Conservation (phyloP, 1,284 basidiomycete species). For the Golubevia pallescens region DNA sequence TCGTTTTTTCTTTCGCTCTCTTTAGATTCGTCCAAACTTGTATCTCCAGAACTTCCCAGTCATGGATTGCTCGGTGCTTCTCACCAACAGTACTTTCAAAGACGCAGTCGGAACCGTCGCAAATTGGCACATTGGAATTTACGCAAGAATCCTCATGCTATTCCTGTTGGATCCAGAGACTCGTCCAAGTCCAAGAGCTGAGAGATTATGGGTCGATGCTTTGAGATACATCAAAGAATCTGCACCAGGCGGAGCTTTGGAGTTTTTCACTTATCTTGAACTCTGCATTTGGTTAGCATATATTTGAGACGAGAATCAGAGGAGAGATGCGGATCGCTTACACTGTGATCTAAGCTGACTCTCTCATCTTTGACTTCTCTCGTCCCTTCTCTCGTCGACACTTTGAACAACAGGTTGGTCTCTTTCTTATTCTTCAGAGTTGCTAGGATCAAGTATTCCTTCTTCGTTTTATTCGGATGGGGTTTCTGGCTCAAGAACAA, state of each 20-base stretch:
- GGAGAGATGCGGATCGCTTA: neutral
- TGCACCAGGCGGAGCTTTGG: conserved; percentile 70
- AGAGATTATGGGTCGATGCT: conserved; percentile 74
- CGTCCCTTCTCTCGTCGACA: neutral
- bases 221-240: conserved; percentile 71
- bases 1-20: no score
- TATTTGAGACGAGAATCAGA: no score
- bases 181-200: conserved; percentile 69
- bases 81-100: conserved; percentile 71
- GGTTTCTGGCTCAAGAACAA: conserved; percentile 35
- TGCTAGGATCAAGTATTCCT: conserved; percentile 36
- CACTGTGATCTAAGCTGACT: neutral
- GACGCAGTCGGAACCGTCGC: conserved; percentile 64
- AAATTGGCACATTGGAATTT: conserved; percentile 70
- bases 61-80: conserved; percentile 70
- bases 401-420: no score
- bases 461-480: conserved; percentile 53
- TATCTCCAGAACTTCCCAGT: conserved; percentile 74
- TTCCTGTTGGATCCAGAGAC: conserved; percentile 70
- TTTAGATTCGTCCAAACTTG: conserved; percentile 67
- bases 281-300: no score
- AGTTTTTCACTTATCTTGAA: conserved; percentile 74
- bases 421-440: conserved; percentile 45
- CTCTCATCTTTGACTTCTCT: neutral
- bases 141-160: conserved; percentile 71